phyloP scores from a whole-genome alignment of 768 basidiomycete species.

The Trametopsis cervina region DNA sequence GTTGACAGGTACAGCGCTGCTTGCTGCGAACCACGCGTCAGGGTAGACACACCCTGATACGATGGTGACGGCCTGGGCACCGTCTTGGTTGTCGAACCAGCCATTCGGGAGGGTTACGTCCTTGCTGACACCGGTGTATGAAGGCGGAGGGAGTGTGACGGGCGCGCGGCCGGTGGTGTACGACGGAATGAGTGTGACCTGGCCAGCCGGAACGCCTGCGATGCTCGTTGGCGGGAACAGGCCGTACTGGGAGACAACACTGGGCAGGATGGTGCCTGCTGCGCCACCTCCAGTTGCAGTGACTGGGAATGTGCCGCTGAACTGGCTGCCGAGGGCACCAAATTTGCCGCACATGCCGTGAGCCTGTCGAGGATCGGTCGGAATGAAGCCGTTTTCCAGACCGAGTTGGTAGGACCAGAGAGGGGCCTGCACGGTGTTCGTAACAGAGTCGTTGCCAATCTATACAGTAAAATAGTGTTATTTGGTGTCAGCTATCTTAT shows the following conservation, averaged over 20 bases:
- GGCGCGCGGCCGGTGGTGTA: constrained; percentile 55
- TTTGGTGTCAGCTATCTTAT: background rate
- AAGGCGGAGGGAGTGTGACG: constrained; percentile 46
- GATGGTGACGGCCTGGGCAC: constrained; percentile 42
- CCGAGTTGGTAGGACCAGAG: constrained; percentile 68
- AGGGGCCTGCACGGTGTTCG: constrained; percentile 41
- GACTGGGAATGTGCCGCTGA: constrained; percentile 45
- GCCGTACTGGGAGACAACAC: constrained; percentile 32
- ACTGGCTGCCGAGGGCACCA: constrained; percentile 36
- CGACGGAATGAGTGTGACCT: constrained; percentile 41
- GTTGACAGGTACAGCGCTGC: constrained; percentile 12
- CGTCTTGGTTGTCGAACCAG: constrained; percentile 48
- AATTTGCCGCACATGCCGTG: constrained; percentile 55
- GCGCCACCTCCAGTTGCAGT: constrained; percentile 62
- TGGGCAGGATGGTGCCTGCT: constrained; percentile 38
- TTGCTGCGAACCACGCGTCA: constrained; percentile 49
- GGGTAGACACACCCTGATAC: constrained; percentile 61
- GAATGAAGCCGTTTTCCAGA: constrained; percentile 70
- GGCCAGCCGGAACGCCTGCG: constrained; percentile 33
- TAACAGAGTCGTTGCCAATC: constrained; percentile 48
- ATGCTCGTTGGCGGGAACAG: constrained; percentile 50
- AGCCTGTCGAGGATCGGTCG: constrained; percentile 58
- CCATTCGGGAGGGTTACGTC: constrained; percentile 43
- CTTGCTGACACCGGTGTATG: constrained; percentile 32
- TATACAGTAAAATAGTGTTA: constrained; percentile 11